Base-by-base conservation (phyloP, 495 filamentous ascomycete species). In the Parathielavia hyrcaniae region DNA sequence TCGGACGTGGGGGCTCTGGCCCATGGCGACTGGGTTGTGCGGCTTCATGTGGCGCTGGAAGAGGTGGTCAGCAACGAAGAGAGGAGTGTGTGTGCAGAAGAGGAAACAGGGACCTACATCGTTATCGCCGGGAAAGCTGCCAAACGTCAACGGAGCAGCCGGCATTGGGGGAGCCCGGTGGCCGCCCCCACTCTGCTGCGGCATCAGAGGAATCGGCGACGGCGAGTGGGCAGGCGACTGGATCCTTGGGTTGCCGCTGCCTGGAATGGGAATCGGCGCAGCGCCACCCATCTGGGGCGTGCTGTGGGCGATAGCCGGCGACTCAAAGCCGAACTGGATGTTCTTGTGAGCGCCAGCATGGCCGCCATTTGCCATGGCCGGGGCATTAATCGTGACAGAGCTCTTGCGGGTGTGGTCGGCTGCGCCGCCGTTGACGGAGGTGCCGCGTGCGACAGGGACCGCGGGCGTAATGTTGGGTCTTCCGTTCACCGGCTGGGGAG, bases 341-440 rank as follows among this genome's bases (percentile, higher is more conserved):
- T 83, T 64, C 65, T 83, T 81, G 63, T 71, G 71, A 46, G 79
- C 79, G 43, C 73, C 76, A 43, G 80, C 76, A 5, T 84, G 79
- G 48, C 82, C 75, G 61, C 89, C 88, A 75, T 95, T 93, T 32
- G 86, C 81, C 52, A 84, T 82, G 62, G 79, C 86, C 14, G 88
- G 81, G 39, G 87, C 87, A 59, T 85, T 82, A 74, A 96, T 95
- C 55, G 89, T 93, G 57, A 96, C 86, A 17, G 90, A 92, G 54
- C 84, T 83, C 74, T 93, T 93, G 58, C 88, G 82, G 60, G 74
- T 79, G 75, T 97, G 91, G 60, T 92, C 87, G 55, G 72, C 48
- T 48, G 74, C 69, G 49, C 84, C 79, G 65, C 83, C 78, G 50
- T 79, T 70, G 67, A 76, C 72, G 46, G 83, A 75, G 59, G 76